Evolutionary conservation across 371 early-diverging fungal genomes (phyloP).

Genomic region (Umbelopsis sp.): DNA sequence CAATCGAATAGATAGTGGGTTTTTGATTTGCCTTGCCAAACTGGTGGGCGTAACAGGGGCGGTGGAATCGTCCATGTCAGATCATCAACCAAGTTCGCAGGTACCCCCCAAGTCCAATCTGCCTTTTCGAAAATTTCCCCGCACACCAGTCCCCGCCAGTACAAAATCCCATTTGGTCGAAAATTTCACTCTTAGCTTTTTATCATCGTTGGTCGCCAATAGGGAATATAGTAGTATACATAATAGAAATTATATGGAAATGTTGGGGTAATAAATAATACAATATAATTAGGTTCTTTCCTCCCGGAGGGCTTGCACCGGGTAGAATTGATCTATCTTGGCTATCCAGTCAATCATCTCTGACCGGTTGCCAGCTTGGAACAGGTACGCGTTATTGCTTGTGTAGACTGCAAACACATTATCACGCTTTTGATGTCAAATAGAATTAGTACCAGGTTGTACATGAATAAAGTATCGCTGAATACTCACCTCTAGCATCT

Average conservation of each 20-base stretch:
- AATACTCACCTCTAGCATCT: slow-evolving; percentile 38
- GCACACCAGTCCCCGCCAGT: background rate
- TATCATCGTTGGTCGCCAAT: too few relatives aligned
- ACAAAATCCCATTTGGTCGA: too few relatives aligned
- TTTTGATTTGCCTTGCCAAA: slow-evolving; percentile 4
- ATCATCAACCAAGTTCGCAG: background rate
- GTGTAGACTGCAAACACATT: slow-evolving; percentile 78
- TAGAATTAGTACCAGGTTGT: background rate
- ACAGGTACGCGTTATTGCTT: slow-evolving; percentile 67
- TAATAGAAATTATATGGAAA: background rate
- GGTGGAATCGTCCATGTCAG: slow-evolving; percentile 11
- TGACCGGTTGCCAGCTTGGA: slow-evolving; percentile 64
- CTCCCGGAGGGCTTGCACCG: slow-evolving; percentile 30
- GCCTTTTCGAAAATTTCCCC: background rate
- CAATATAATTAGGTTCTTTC: slow-evolving; percentile 1
- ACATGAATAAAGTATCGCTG: background rate
- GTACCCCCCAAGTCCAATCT: background rate
- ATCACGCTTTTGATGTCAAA: slow-evolving; percentile 39
- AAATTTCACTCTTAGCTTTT: background rate
- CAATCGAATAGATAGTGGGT: slow-evolving; percentile 8
- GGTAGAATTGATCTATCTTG: slow-evolving; percentile 67
- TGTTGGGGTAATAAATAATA: background rate
- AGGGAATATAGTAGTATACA: background rate
- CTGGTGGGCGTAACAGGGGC: slow-evolving; percentile 1
- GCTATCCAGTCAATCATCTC: slow-evolving; percentile 80